Base-by-base conservation (phyloP, 192 early-diverging fungal genomes). In the Rhizophlyctis rosea region DNA sequence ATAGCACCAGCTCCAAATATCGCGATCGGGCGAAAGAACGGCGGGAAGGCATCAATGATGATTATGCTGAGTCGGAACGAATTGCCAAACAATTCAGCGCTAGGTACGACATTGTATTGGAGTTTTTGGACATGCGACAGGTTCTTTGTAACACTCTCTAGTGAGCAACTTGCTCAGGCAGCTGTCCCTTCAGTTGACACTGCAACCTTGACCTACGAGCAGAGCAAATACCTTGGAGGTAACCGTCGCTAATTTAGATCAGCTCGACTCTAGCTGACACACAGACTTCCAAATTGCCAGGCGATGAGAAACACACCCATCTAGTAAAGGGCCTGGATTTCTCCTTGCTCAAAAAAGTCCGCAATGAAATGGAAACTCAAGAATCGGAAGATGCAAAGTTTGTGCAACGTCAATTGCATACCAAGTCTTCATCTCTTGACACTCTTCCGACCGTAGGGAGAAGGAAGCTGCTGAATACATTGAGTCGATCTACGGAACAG, bases 11-110 rank as follows among this genome's bases (percentile, higher is more conserved):
- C 28, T 35, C 34, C 23, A 63, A 76, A n/a, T 96, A 95, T 67
- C 89, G 94, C 35, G 94, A 97, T 67, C 77, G 94, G 29, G 94
- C 94, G n/a, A 90, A 87, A 0, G 94, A 97, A 74, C 85, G 94
- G 34, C 79, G 94, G 7, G 70, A 86, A 56, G 87, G 82, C 50
- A 50, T 54, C 44, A 90, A 88, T 65, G 83, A 79, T 13, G 83
- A 87, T 53, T 89, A 80, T 72, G 76, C 59, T 54, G 84, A 79
- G 60, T 86, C 79, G 18, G 87, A 86, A 35, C 65, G 83, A 35
- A 83, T 91, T 50, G 62, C 82, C 25, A 75, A 81, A 0, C 65
- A 81, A 7, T 47, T 79, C 49, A 62, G 44, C 7, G 58, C 69
- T 4, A 57, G 57, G 36, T 66, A 35, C 25, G 63, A 57, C 31